Percentiles rank a stretch among this genome's conserved stretches.
phyloP scores from a whole-genome alignment of 768 basidiomycete genomes.

The Boletus tomentosulus region DNA sequence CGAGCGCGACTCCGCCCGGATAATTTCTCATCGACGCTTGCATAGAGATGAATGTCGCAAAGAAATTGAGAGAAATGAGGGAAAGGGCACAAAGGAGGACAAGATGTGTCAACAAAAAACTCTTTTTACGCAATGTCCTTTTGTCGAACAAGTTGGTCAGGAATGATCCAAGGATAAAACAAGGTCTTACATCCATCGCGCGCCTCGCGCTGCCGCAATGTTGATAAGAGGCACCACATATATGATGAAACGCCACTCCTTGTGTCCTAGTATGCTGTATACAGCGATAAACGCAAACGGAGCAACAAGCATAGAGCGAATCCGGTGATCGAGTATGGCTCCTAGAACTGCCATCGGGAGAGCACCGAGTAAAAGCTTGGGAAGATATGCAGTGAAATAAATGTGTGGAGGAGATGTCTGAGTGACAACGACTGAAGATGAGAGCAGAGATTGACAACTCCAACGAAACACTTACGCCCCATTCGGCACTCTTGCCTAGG shows the following conservation, averaged over 20 bases:
- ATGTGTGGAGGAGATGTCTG: constrained; percentile 67
- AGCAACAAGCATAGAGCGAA: constrained; percentile 49
- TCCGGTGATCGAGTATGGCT: constrained; percentile 40
- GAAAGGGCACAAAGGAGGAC: constrained; percentile 42
- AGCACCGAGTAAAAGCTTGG: constrained; percentile 69
- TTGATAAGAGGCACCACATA: constrained; percentile 84
- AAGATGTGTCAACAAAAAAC: constrained; percentile 42
- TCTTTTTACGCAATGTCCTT: constrained; percentile 50
- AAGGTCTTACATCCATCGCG: constrained; percentile 56
- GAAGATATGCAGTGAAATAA: constrained; percentile 67
- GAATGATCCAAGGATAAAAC: not conserved
- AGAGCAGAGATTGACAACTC: constrained; percentile 1
- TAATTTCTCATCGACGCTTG: constrained; percentile 73
- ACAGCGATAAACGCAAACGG: constrained; percentile 50
- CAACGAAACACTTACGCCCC: constrained; percentile 68
- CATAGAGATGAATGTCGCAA: constrained; percentile 49
- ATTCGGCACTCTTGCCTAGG: constrained; percentile 81
- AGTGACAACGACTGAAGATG: not conserved
- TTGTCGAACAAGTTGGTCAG: constrained; percentile 1
- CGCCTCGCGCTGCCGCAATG: constrained; percentile 67
- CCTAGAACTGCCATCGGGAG: constrained; percentile 60
- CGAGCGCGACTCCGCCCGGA: constrained; percentile 79
- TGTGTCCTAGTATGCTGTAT: constrained; percentile 81
- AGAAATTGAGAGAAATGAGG: constrained; percentile 50
- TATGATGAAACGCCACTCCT: constrained; percentile 96